Conservation (phyloP, 257 asterid genomes). For the Solanum bukasovii region DNA sequence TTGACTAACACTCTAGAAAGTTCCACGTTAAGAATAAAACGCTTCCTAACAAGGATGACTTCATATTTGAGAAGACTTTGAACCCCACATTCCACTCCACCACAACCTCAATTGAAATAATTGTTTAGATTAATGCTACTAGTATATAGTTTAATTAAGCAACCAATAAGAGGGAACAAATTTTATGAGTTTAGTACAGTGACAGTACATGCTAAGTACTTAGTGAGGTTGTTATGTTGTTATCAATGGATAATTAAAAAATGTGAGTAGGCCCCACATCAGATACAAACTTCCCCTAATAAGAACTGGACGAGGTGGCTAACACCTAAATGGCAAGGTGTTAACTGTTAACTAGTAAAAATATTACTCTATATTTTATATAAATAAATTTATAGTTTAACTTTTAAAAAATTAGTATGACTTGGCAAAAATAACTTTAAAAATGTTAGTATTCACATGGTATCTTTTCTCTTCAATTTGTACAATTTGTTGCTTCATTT, state of each 20-base stretch:
- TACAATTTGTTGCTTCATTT: background rate
- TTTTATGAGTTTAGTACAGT: background rate
- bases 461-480: background rate
- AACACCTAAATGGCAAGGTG: background rate
- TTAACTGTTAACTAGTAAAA: background rate
- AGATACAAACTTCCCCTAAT: background rate
- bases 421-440: background rate
- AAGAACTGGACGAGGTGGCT: background rate
- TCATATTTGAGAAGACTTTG: background rate
- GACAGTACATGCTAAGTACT: background rate
- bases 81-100: background rate
- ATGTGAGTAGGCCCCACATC: background rate
- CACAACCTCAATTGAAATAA: background rate
- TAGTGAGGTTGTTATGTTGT: background rate
- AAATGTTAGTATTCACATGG: background rate
- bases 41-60: fast-evolving
- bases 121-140: background rate
- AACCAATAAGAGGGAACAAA: background rate
- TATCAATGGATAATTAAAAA: background rate
- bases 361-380: background rate
- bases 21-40: fast-evolving
- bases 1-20: background rate
- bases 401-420: background rate
- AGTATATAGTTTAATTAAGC: background rate
- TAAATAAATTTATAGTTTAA: background rate